Evolutionary conservation across 202 grass and related monocot species (phyloP).

Genomic region (Zizania palustris): DNA sequence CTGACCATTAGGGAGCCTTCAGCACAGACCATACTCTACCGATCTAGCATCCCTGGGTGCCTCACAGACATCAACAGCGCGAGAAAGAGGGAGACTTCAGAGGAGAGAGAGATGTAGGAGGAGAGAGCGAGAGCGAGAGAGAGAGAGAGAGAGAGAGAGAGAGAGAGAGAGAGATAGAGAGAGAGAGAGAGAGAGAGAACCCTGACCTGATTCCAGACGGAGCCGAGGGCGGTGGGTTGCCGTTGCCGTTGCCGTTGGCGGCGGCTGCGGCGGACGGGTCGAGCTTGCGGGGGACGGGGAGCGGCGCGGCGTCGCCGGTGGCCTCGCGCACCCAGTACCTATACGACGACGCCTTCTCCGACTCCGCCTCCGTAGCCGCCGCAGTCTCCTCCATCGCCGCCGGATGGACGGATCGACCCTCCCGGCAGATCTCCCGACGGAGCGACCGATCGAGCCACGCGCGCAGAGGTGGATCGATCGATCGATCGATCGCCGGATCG

Average conservation of each 20-base stretch:
- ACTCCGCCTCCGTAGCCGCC: slow-evolving; percentile 29
- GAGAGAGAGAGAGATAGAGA: no score
- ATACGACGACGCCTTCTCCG: slow-evolving; percentile 70
- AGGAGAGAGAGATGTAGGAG: no score
- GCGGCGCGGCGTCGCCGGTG: slow-evolving; percentile 69
- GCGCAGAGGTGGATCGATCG: not conserved
- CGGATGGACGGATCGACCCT: not conserved
- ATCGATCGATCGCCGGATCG: not conserved
- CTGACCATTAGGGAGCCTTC: not conserved
- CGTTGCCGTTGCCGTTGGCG: slow-evolving; percentile 44
- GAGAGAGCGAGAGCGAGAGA: no score
- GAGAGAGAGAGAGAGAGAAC: not conserved
- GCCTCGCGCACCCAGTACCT: slow-evolving; percentile 87
- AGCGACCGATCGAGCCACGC: not conserved
- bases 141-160: not conserved
- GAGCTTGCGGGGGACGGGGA: slow-evolving; percentile 68
- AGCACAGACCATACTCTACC: not conserved
- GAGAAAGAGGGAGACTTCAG: no score
- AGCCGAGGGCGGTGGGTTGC: slow-evolving; percentile 67
- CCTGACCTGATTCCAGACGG: slow-evolving; percentile 92
- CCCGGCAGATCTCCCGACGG: slow-evolving; percentile 29
- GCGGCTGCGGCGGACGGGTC: slow-evolving; percentile 47
- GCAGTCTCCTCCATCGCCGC: slow-evolving; percentile 60
- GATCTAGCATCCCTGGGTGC: not conserved
- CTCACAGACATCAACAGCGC: not conserved